phyloP scores from a whole-genome alignment of 345 rosid species.

The Eucalyptus leucophloia region DNA sequence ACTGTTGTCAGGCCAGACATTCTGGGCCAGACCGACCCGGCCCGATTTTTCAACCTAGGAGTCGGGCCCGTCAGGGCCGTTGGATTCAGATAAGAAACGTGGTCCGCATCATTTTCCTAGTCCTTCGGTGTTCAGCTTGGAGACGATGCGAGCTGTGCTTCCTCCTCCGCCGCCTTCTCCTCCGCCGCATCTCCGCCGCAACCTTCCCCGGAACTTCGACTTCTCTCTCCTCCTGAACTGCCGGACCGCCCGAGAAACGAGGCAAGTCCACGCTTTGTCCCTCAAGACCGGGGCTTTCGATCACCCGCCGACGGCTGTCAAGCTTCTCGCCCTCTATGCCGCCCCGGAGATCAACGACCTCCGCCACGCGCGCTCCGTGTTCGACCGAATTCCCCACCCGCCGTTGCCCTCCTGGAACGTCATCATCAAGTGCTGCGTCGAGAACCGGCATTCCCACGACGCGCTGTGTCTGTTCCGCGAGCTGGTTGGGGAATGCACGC shows the following conservation, averaged over 20 bases:
- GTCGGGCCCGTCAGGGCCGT: not conserved
- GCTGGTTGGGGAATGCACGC: conserved; percentile 7
- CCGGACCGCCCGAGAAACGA: conserved; percentile 13
- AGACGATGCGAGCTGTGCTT: not conserved
- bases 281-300: conserved; percentile 20
- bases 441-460: conserved; percentile 30
- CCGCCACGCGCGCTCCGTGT: conserved; percentile 28
- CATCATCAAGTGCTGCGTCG: conserved; percentile 27
- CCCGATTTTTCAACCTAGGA: not conserved
- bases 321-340: conserved; percentile 33
- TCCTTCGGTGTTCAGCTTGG: not conserved
- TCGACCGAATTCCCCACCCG: conserved; percentile 15
- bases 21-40: not conserved
- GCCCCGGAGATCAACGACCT: conserved; percentile 15
- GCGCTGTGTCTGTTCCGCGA: conserved; percentile 20
- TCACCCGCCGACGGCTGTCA: conserved; percentile 22
- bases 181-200: not conserved
- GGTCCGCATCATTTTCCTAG: not conserved
- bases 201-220: conserved; percentile 5
- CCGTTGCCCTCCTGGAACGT: conserved; percentile 27
- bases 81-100: not conserved
- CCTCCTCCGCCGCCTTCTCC: not conserved
- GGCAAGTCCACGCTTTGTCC: conserved; percentile 33
- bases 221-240: conserved; percentile 12
- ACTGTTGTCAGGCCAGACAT: not conserved